Base-by-base conservation (phyloP, 192 early-diverging fungal species). In the Coemansia sp. region DNA sequence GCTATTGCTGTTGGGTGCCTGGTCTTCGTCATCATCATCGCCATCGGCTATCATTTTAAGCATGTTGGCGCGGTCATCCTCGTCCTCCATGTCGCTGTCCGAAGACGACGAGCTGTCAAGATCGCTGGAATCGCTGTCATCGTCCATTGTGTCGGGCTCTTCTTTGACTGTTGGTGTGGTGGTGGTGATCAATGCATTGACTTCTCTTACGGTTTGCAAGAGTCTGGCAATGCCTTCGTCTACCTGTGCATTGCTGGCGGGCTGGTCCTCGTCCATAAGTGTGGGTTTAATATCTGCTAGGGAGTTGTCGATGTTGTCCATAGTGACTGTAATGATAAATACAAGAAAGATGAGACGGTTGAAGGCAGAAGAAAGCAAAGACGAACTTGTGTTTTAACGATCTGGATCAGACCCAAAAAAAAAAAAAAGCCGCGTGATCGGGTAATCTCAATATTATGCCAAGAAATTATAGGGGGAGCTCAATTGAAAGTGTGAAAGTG, bases 11-110 rank as follows among this genome's bases (percentile, higher is more conserved):
- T 10, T 36, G 36, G 33, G 43, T 15, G 2, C 3, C 33, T 33
- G 36, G 15, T 29, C 20, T 20, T 68, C 67, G 11, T 67, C 70
- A 1, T 72, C 75, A 6, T 78, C 76, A 27, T 66, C 76, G 18
- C 43, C 73, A 3, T 72, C 75, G n/a, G 65, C 75, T 46, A 77
- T 70, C 65, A 72, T 55, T 22, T 60, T 55, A 36, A 68, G 24
- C 27, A 73, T 11, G 12, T 51, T 54, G 42, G 41, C 57, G 9
- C 36, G 36, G 18, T 55, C 71, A 31, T 38, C 46, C 2, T 62
- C 77, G 47, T 65, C 70, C 18, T 80, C 77, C 41, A 34, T 66
- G 54, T 70, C 70, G 27, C 60, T 41, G 38, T 68, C 73, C 29
- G 59, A 31, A 46, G 64, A 31, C 16, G 18, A 36, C 0, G 74